phyloP scores from a whole-genome alignment of 495 filamentous ascomycete species.

The Penicillium fimorum region DNA sequence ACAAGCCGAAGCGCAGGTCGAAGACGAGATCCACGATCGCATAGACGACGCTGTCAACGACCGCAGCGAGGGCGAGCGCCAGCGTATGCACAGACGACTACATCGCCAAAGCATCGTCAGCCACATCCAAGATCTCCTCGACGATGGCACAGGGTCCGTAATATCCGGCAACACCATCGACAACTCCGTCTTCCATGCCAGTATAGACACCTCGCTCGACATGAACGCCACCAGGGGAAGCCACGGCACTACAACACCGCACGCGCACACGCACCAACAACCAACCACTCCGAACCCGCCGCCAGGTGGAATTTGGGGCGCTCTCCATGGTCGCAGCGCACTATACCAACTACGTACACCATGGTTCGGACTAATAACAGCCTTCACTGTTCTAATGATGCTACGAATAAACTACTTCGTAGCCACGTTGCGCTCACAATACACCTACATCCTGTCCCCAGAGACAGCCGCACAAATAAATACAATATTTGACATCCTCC shows the following conservation, averaged over 20 bases:
- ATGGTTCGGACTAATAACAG: conserved; percentile 84
- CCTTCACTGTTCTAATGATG: conserved; percentile 91
- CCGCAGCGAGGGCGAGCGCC: conserved; percentile 52
- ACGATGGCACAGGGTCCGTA: conserved; percentile 37
- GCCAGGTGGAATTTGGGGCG: conserved; percentile 82
- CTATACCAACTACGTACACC: conserved; percentile 71
- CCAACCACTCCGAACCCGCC: conserved; percentile 17
- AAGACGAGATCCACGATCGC: conserved; percentile 53
- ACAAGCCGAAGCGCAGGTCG: conserved; percentile 58
- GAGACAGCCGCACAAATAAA: conserved; percentile 67
- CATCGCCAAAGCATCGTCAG: conserved; percentile 66
- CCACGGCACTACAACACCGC: not conserved
- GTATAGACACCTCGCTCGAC: conserved; percentile 7
- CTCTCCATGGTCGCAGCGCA: conserved; percentile 74
- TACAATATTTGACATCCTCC: conserved; percentile 80
- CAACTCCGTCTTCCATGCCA: conserved; percentile 15
- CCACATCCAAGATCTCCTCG: conserved; percentile 72
- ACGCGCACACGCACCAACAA: conserved; percentile 9
- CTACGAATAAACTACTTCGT: conserved; percentile 97
- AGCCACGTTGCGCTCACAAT: conserved; percentile 83
- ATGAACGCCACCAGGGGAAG: conserved; percentile 7
- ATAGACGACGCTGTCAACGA: conserved; percentile 53
- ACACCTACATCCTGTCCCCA: conserved; percentile 69
- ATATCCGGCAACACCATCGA: conserved; percentile 8
- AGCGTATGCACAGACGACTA: conserved; percentile 60